phyloP scores from a whole-genome alignment of 2,329 filamentous ascomycete species.

The Tolypocladium pustulatum region DNA sequence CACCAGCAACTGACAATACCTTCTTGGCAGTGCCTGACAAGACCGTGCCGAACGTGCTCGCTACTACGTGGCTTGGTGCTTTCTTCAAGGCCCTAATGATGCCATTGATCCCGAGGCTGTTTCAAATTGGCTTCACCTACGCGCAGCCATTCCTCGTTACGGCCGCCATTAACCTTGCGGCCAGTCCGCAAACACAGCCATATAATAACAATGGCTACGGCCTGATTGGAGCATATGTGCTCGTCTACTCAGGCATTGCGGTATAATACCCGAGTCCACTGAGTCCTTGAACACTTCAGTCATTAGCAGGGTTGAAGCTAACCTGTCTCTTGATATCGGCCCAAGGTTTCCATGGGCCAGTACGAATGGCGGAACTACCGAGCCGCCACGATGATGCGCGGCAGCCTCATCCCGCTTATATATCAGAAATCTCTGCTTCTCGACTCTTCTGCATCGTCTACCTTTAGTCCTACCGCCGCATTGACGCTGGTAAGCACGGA shows the following conservation, averaged over 20 bases:
- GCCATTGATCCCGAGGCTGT: conserved; percentile 9
- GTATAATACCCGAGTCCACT: conserved; percentile 3
- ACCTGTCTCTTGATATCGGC: not conserved
- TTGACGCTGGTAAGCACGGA: conserved; percentile 17
- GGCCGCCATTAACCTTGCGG: conserved; percentile 9
- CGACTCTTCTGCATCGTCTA: conserved; percentile 4
- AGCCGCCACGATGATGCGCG: conserved; percentile 14
- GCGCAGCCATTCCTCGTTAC: conserved; percentile 15
- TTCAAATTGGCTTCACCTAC: conserved; percentile 14
- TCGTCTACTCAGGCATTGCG: conserved; percentile 15
- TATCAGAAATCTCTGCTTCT: conserved; percentile 13
- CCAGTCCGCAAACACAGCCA: conserved; percentile 7
- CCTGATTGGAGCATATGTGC: conserved; percentile 15
- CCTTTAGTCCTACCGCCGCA: conserved; percentile 8
- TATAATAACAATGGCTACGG: conserved; percentile 14
- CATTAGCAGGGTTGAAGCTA: not conserved
- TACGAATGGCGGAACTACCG: conserved; percentile 13
- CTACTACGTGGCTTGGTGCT: conserved; percentile 4
- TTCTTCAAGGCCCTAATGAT: conserved; percentile 5
- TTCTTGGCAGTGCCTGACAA: conserved; percentile 9
- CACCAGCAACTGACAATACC: not conserved
- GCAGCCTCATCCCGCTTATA: conserved; percentile 13
- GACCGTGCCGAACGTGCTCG: conserved; percentile 5
- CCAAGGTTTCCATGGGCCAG: conserved; percentile 12
- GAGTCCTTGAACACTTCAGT: not conserved